Conservation (phyloP, 2,329 filamentous ascomycete genomes). For the Aspergillus proliferans region DNA sequence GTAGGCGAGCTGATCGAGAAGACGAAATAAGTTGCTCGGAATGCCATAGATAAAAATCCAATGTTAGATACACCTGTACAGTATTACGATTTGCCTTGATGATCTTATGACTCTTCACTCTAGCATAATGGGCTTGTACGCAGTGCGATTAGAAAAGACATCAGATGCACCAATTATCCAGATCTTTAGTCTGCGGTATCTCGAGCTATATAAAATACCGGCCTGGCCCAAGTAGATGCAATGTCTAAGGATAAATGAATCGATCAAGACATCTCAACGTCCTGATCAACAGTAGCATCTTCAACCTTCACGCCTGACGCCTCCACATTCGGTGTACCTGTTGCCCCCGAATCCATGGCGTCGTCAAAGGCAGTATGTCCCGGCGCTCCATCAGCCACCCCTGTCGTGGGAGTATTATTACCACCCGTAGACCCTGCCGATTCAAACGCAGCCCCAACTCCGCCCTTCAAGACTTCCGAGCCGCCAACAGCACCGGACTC, state of each 20-base stretch:
- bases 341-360: slow-evolving; percentile 16
- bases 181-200: too few species aligned
- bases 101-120: too few species aligned
- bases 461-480: slow-evolving; percentile 26
- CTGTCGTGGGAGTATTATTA: slow-evolving; percentile 1
- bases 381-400: slow-evolving; percentile 8
- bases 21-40: neutral
- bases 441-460: slow-evolving; percentile 26
- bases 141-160: neutral
- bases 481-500: slow-evolving; percentile 24
- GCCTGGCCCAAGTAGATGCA: too few species aligned
- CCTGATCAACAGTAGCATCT: slow-evolving; percentile 16
- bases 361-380: slow-evolving; percentile 17
- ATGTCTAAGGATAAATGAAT: too few species aligned
- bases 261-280: slow-evolving; percentile 25
- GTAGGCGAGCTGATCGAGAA: slow-evolving; percentile 33
- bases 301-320: slow-evolving; percentile 8
- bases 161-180: too few species aligned
- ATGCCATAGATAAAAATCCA: too few species aligned
- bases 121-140: neutral
- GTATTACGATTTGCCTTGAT: too few species aligned
- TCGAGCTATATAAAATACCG: too few species aligned
- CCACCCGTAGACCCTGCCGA: slow-evolving; percentile 10
- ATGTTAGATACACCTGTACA: too few species aligned
- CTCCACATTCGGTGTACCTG: slow-evolving; percentile 17